A percentile compares a stretch with the other conserved stretches of the same genome.
Evolutionary conservation across 495 filamentous ascomycete genomes (phyloP).

Genomic region (Xylaria flabelliformis): DNA sequence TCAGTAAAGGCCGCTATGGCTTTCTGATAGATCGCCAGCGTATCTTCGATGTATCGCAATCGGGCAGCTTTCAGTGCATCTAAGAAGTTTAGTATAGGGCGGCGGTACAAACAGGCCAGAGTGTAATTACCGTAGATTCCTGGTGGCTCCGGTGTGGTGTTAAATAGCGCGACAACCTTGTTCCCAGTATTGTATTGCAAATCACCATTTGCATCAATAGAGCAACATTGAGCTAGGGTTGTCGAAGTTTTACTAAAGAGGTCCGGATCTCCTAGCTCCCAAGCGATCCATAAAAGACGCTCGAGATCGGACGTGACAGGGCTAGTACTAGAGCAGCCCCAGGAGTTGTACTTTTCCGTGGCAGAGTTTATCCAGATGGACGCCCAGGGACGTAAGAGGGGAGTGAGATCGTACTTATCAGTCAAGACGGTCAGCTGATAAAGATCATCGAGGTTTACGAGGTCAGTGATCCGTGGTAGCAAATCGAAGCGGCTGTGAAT

Average conservation of each 20-base stretch:
- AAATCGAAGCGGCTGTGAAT: slow-evolving; percentile 23
- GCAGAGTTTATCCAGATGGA: slow-evolving; percentile 10
- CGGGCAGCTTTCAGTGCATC: background rate
- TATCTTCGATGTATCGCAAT: background rate
- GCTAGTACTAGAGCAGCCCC: background rate
- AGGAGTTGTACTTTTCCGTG: background rate
- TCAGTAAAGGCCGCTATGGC: background rate
- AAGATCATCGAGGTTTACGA: background rate
- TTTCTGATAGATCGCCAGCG: background rate
- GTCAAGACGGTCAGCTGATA: slow-evolving; percentile 28
- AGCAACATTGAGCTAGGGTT: background rate
- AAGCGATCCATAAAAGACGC: slow-evolving; percentile 21
- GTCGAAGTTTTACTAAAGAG: background rate
- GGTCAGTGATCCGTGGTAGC: background rate
- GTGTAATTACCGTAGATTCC: background rate
- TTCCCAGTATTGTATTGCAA: background rate
- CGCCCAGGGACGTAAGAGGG: slow-evolving; percentile 24
- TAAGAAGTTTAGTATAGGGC: background rate
- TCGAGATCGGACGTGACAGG: background rate
- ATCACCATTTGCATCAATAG: background rate
- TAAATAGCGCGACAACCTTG: background rate
- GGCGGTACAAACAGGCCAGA: background rate
- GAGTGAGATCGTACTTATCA: slow-evolving; percentile 31
- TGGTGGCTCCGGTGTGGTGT: background rate
- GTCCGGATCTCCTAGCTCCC: slow-evolving; percentile 14